Conservation (phyloP, 2,329 filamentous ascomycete species). For the Bimuria novae-zelandiae region DNA sequence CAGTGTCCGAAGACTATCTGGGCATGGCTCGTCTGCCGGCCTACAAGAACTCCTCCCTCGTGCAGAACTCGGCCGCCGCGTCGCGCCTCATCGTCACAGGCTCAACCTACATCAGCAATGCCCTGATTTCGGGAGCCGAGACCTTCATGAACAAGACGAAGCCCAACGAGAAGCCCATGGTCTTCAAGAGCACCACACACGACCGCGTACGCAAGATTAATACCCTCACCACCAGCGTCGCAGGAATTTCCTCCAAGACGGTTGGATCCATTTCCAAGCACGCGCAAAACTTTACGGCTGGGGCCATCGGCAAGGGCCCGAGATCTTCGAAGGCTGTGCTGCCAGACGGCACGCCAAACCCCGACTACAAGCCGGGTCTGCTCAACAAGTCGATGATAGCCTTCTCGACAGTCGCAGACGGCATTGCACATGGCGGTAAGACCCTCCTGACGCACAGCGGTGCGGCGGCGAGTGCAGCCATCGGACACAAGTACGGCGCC, state of each 20-base stretch:
- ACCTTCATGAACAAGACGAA: slow-evolving; percentile 79
- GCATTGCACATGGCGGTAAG: slow-evolving; percentile 84
- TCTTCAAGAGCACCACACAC: slow-evolving; percentile 85
- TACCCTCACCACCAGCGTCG: slow-evolving; percentile 79
- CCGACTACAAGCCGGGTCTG: slow-evolving; percentile 82
- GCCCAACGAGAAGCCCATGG: slow-evolving; percentile 78
- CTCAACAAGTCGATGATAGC: slow-evolving; percentile 97
- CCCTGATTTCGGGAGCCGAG: slow-evolving; percentile 77
- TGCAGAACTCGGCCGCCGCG: slow-evolving; percentile 83
- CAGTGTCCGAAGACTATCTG: slow-evolving; percentile 72
- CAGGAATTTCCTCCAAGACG: slow-evolving; percentile 80
- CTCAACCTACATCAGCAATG: slow-evolving; percentile 77
- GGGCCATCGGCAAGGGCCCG: slow-evolving; percentile 66
- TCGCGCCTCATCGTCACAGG: slow-evolving; percentile 92
- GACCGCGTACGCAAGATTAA: slow-evolving; percentile 86
- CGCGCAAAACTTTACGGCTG: slow-evolving; percentile 88
- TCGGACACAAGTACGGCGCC: slow-evolving; percentile 84
- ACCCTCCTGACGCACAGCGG: slow-evolving; percentile 76
- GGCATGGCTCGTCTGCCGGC: slow-evolving; percentile 82
- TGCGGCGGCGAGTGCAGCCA: slow-evolving; percentile 79
- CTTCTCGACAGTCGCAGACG: slow-evolving; percentile 91
- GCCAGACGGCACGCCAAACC: slow-evolving; percentile 67
- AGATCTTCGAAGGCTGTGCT: slow-evolving; percentile 66
- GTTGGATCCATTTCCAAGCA: slow-evolving; percentile 81
- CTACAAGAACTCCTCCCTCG: slow-evolving; percentile 85